Base-by-base conservation (phyloP, 2,329 filamentous ascomycete genomes). In the Cladorrhinum sp. region DNA sequence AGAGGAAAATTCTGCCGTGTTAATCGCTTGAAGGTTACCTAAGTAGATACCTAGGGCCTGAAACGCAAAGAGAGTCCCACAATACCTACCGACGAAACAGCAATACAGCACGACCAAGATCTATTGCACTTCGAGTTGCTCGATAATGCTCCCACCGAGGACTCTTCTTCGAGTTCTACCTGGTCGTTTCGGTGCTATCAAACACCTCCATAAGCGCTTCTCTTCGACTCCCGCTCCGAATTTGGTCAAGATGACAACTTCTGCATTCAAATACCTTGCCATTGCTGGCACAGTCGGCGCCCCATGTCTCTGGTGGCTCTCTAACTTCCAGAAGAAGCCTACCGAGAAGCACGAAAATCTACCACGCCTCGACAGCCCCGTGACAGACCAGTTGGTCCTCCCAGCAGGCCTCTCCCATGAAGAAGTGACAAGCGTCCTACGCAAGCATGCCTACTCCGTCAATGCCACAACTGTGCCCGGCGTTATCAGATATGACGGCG, bases 401-500 rank as follows among this genome's bases (percentile, higher is more conserved):
- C 18, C 18, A 23, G 2, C 45, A 10, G 45, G 45, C 18, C 45
- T 18, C 45, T 49, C 45, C 13, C 2, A 49, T 10, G 45, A 49
- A 49, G 13, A 49, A 20, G 45, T 49, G 18, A 49, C 45, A n/a
- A 12, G 23, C 4, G 22, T 49, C 3, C 45, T 49, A n/a, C 10
- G 9, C 10, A 20, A 49, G 18, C 9, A 49, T 2, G 13, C 45
- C 18, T 49, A 49, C 23, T 49, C 45, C 8, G n/a, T 49, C 23
- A 18, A 23, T 9, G 18, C 22, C 9, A 18, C 18, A 20, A 23
- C 8, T 18, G 45, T 49, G 13, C 10, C 45, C 38, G 66, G 64
- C 10, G 60, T 73, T 13, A 61, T 41, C 24, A 64, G 69, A 45
- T 75, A 74, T 54, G 68, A 73, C 45, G 73, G 70, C 23, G 65